phyloP scores from a whole-genome alignment of 2,329 filamentous ascomycete genomes.

The Phialocephala sp. region DNA sequence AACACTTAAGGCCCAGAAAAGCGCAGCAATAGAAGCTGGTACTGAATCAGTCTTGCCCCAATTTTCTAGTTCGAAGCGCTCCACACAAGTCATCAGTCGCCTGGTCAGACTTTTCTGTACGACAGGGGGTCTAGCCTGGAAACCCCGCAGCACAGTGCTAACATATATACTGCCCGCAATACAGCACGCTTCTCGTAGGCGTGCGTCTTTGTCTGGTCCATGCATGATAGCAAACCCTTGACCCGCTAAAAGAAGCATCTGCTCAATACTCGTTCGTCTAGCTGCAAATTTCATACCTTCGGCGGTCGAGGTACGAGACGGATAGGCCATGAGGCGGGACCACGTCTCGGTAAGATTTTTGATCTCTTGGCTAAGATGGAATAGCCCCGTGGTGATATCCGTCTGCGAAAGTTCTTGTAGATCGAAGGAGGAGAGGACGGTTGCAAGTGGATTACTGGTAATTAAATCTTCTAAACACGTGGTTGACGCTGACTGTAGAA shows the following conservation, averaged over 20 bases:
- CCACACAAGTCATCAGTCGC: too few species aligned
- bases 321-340: constrained; percentile 18
- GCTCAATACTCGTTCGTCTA: constrained; percentile 18
- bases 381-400: constrained; percentile 18
- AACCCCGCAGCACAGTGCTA: constrained; percentile 12
- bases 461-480: constrained; percentile 15
- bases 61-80: too few species aligned
- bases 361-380: constrained; percentile 17
- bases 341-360: constrained; percentile 16
- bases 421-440: constrained; percentile 17
- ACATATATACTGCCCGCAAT: constrained; percentile 19
- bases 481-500: constrained; percentile 14
- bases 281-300: constrained; percentile 17
- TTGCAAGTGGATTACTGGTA: constrained; percentile 9
- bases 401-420: constrained; percentile 17
- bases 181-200: constrained; percentile 15
- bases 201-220: constrained; percentile 16
- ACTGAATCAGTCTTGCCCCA: constrained; percentile 1
- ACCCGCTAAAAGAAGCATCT: constrained; percentile 20
- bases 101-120: too few species aligned
- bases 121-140: constrained; percentile 8
- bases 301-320: constrained; percentile 15
- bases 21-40: constrained; percentile 15
- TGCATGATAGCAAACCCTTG: constrained; percentile 17
- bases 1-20: constrained; percentile 19